Evolutionary conservation across 768 basidiomycete genomes (phyloP), one percentile per base, ranked within the genome.

Genomic region (Lactarius vividus): DNA sequence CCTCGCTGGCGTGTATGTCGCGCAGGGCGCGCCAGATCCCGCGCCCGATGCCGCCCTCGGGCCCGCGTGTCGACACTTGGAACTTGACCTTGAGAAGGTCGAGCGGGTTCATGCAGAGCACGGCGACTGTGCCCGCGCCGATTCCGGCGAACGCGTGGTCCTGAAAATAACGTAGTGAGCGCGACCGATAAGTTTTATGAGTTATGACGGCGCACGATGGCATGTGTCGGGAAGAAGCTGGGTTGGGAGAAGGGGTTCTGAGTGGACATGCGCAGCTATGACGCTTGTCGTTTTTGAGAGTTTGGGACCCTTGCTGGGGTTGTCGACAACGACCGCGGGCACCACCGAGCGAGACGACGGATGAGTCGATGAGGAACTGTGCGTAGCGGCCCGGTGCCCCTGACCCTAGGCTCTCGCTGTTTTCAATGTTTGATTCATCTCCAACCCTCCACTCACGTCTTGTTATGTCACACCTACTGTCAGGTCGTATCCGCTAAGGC

Each of bases 41-140:
- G 66, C 79, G 84, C 37, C 91, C 88, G 39, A 89, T 74, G 33
- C 85, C 85, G 16, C 84, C 87, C 49, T 80, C 77, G 0, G 84
- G 84, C 39, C 81, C 83, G 37, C 82, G 77, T 0, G 91, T 96
- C 26, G 88, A 85, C 7, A 97, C 92, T 77, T 98, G 97, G 60
- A 94, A 86, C 74, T 94, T 90, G 74, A 98, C 83, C 79, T 98
- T 98, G 77, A 99, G 82, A 15, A 98, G 84, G 77, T 99, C 97
- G 40, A 99, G 83, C 9, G 97, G 97, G 75, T 98, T 95, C 93
- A 98, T 96, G 77, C 92, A 92, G 35, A 98, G 81, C 57, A 95
- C 94, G 42, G 94, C 92, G 72, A 89, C 88, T 70, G 93, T 87
- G 64, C 97, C 97, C 46, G 97, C 96, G 59, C 92, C 90, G 40